Base-by-base conservation (phyloP, 2,329 filamentous ascomycete genomes). In the Malbranchea cinnamomea region DNA sequence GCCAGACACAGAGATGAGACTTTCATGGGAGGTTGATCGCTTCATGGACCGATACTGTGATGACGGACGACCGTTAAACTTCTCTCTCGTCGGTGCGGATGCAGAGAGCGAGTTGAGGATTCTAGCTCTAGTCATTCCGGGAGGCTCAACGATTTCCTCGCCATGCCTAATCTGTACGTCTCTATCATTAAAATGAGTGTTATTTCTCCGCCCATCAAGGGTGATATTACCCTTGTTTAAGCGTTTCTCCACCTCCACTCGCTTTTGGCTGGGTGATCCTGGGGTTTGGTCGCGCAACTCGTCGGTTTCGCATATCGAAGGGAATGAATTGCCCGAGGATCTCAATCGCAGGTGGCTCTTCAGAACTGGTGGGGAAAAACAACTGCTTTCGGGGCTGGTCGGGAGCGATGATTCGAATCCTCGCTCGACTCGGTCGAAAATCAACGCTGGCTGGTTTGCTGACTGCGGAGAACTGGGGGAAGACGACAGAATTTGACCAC, bases 391-490 rank as follows among this genome's bases (percentile, higher is more conserved):
- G 1, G 89, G 87, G 21, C 85, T 94, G 1, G 73, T 77, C 1
- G 85, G 81, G 27, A 75, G 67, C 7, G 81, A 84, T 3, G 69
- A 75, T 30, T 81, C 76, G 26, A 58, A 62, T 32, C 65, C 67
- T 38, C 64, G 67, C 40, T 78, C 71, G 7, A 68, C 58, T 18
- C 72, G 68, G 49, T 94, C 87, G 44, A 93, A 94, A 26, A 93
- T 62, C 0, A 80, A 74, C 8, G 69, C 82, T 29, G 69, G 69
- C 11, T 77, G 71, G 38, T 74, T 73, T 17, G 72, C 73, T 2
- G 83, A 89, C 25, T 67, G 68, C 0, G 89, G 85, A 3, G 87
- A 94, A 42, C 76, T 84, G 2, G 84, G 77, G 2, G 78, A 66
- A 0, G 85, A 92, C 2, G 78, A 82, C 1, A 71, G 54, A 2